Conservation (phyloP, 1,139 yeast genomes). For the Debaryomycetaceae sp. region DNA sequence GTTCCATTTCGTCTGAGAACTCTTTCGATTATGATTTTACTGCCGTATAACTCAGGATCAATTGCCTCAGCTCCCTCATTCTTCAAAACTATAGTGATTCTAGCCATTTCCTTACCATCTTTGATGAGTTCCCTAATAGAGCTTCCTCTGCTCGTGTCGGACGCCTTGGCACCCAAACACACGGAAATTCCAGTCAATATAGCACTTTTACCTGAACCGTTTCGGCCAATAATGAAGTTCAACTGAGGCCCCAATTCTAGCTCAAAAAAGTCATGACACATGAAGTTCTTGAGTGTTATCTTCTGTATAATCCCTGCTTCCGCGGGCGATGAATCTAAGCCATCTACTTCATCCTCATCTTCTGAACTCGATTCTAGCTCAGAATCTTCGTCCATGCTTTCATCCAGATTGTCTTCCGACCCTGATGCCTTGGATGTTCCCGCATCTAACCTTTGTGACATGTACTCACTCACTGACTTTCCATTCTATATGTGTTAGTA, state of each 20-base stretch:
- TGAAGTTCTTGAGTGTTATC: conserved; percentile 62
- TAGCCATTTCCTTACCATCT: conserved; percentile 69
- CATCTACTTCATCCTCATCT: conserved; percentile 3
- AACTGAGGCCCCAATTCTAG: conserved; percentile 77
- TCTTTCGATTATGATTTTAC: conserved; percentile 67
- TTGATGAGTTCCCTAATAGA: conserved; percentile 68
- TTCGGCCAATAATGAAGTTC: conserved; percentile 89
- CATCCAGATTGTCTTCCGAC: conserved; percentile 6
- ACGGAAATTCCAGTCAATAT: conserved; percentile 86
- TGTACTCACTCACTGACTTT: conserved; percentile 11
- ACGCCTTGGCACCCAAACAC: conserved; percentile 91
- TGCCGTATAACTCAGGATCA: conserved; percentile 63
- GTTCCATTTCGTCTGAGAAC: conserved; percentile 53
- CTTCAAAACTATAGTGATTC: conserved; percentile 54
- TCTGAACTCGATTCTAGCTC: conserved; percentile 2
- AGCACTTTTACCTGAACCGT: conserved; percentile 96
- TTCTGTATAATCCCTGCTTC: conserved; percentile 55
- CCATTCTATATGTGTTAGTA: conserved; percentile 12
- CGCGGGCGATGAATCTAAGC: conserved; percentile 23
- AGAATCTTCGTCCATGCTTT: conserved; percentile 3
- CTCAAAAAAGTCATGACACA: conserved; percentile 81
- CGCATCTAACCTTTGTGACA: conserved; percentile 13
- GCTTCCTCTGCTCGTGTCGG: conserved; percentile 83
- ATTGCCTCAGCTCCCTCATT: conserved; percentile 68
- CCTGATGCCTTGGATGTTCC: conserved; percentile 9